Evolutionary conservation across 2,329 filamentous ascomycete species (phyloP).

Genomic region (Mariannaea elegans): DNA sequence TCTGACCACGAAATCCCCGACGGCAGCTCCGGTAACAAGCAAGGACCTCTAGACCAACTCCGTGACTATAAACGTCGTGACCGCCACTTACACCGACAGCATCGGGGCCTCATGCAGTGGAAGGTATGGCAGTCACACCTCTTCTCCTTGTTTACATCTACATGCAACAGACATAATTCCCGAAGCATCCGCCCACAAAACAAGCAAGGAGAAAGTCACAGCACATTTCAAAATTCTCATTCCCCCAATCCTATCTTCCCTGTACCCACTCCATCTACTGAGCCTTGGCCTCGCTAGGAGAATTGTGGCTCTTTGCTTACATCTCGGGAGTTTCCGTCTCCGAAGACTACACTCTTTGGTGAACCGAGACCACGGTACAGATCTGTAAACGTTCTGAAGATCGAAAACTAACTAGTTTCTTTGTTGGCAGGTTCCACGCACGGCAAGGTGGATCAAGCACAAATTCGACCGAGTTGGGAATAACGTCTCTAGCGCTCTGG

Average conservation of each 20-base stretch:
- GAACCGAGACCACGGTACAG: background rate
- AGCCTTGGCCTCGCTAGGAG: conserved; percentile 10
- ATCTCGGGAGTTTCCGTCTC: conserved; percentile 9
- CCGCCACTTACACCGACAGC: conserved; percentile 69
- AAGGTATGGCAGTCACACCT: conserved; percentile 42
- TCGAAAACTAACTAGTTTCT: background rate
- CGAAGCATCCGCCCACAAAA: background rate
- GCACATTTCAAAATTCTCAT: background rate
- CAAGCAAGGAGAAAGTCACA: background rate
- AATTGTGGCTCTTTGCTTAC: background rate
- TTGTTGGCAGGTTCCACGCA: conserved; percentile 48
- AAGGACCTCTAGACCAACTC: conserved; percentile 59
- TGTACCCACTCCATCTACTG: background rate
- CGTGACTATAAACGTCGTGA: conserved; percentile 69
- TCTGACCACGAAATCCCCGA: conserved; percentile 47
- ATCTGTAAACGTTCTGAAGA: background rate
- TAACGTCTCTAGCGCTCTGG: conserved; percentile 64
- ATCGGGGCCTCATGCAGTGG: conserved; percentile 80
- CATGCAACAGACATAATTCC: background rate
- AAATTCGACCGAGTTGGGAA: conserved; percentile 66
- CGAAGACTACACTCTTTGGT: background rate
- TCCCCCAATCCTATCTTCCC: conserved; percentile 7
- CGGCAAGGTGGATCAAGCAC: conserved; percentile 60
- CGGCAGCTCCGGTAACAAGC: conserved; percentile 49
- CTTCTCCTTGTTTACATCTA: conserved; percentile 3